Percentiles rank a stretch among this genome's conserved stretches.
Evolutionary conservation across 257 asterid genomes (phyloP).

Genomic region (Perilla frutescens): DNA sequence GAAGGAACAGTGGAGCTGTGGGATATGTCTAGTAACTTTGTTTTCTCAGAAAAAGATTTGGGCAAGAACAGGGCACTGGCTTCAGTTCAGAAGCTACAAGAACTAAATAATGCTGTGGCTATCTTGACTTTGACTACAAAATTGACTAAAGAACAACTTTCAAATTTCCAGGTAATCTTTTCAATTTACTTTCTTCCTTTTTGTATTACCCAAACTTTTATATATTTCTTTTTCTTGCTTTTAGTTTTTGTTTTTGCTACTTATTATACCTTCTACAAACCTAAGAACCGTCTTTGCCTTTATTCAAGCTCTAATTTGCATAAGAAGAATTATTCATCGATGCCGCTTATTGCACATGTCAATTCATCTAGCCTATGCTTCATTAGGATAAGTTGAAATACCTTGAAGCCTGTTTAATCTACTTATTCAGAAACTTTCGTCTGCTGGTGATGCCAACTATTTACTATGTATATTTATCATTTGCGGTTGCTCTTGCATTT

Average conservation of each 20-base stretch:
- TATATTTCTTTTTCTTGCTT: not conserved
- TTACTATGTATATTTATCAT: slow-evolving; percentile 1
- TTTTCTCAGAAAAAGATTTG: slow-evolving; percentile 81
- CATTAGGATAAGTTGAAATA: not conserved
- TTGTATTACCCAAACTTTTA: not conserved
- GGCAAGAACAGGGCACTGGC: slow-evolving; percentile 92
- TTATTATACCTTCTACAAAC: not conserved
- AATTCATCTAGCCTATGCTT: not conserved
- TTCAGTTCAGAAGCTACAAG: slow-evolving; percentile 87
- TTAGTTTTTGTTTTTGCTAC: not conserved
- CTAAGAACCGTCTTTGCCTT: not conserved
- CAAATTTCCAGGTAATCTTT: slow-evolving; percentile 71
- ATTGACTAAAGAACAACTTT: slow-evolving; percentile 71
- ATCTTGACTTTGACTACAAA: slow-evolving; percentile 71
- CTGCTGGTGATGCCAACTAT: not conserved
- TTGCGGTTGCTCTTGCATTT: not conserved
- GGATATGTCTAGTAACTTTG: slow-evolving; percentile 90
- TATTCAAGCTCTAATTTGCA: not conserved
- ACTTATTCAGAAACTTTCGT: not conserved
- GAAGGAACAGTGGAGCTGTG: slow-evolving; percentile 83
- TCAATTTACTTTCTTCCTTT: not conserved
- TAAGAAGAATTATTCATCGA: slow-evolving; percentile 6
- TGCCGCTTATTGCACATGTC: not conserved
- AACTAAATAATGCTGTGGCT: slow-evolving; percentile 86
- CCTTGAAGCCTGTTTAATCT: not conserved